A percentile compares a stretch with the other conserved stretches of the same genome.
phyloP scores from a whole-genome alignment of 139 green algal genomes.

The Chlorella sp. region DNA sequence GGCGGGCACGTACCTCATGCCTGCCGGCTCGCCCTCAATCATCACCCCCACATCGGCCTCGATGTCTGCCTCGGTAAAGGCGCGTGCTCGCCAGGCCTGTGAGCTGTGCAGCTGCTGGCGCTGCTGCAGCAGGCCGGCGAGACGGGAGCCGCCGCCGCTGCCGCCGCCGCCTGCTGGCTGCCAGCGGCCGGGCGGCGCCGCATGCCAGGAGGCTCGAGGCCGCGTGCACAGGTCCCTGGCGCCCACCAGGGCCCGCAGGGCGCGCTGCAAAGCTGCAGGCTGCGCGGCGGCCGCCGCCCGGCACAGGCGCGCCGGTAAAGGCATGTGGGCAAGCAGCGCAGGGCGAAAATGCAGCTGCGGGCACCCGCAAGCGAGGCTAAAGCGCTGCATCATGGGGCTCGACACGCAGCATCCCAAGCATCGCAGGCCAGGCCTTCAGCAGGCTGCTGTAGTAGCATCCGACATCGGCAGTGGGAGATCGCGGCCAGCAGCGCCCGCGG shows the following conservation, averaged over 20 bases:
- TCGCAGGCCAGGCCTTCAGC: no score
- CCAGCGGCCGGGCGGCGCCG: background rate
- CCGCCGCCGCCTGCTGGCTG: background rate
- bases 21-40: conserved; percentile 58
- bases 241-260: background rate
- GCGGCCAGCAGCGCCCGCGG: no score
- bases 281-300: background rate
- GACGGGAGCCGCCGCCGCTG: background rate
- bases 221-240: background rate
- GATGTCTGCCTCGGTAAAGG: conserved; percentile 30
- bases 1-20: conserved; percentile 6
- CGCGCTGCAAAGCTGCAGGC: background rate
- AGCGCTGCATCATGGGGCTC: no score
- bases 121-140: background rate
- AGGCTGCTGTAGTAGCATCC: no score
- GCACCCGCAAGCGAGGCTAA: no score
- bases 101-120: conserved; percentile 12
- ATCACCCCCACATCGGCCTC: conserved; percentile 60
- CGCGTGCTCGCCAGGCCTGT: background rate
- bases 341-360: no score
- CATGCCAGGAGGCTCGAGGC: background rate
- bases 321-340: background rate
- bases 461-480: no score
- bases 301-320: background rate
- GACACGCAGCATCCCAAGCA: no score